Evolutionary conservation across 257 asterid species (phyloP), one percentile per base, ranked within the genome.

Genomic region (Cruciata laevipes): DNA sequence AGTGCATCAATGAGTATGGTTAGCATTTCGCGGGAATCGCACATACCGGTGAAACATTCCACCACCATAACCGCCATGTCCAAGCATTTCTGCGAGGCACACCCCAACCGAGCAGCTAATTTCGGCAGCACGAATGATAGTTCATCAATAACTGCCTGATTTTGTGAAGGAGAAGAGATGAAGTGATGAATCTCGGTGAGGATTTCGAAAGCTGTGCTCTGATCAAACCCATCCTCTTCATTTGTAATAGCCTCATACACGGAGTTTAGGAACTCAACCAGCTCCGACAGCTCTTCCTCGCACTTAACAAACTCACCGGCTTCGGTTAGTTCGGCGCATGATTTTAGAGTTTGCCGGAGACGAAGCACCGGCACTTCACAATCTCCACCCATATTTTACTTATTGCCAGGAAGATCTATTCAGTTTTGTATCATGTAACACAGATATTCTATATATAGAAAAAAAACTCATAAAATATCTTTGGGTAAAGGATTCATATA

Each of bases 1-100:
- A 93, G 44, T 40, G 97, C 97, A 42, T 42, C 51, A 13, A 14
- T 42, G 51, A 93, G 85, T 78, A 88, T 75, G 18, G 98, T 69
- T 71, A 89, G 89, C 98, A 90, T 85, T 59, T 93, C 98, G 0
- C 97, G 95, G 8, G 98, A 89, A 77, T 75, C 75, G 55, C 93
- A 85, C 71, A 47, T 80, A 58, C 72, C 82, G 30, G 83, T 75
- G 56, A 93, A 86, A 56, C 25, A 70, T 61, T 80, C 71, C 61
- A 89, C 77, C 51, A 86, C 42, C 2, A 62, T 60, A 67, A 76
- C 83, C 1, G 89, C 86, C 64, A 80, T 69, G 71, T 83, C 90
- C 65, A 72, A 70, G 75, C 95, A 83, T 68, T 80, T 77, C 17
- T 51, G 56, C 5, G 96, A 89, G 47, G 81, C 83, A 77, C 83